These are phyloP conservation scores for Achaetomium macrosporum DNA, from an alignment of 2,329 filamentous ascomycete species.

Conservation along the genomic window DNA sequence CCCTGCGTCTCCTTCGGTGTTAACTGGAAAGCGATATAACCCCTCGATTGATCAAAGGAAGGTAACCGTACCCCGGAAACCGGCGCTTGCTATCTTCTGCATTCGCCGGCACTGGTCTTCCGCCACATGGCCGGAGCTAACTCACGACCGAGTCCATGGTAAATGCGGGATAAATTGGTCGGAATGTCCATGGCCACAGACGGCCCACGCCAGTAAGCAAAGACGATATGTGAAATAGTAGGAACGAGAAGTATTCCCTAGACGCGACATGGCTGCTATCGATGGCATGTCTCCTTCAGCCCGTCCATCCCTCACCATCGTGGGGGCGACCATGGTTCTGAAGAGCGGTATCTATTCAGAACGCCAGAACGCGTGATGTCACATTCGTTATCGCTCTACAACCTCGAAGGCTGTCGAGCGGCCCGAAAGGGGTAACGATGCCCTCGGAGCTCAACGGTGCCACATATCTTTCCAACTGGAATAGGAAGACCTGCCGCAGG, in stretches of 20 bases:
- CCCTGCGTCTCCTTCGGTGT: no score
- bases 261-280: neutral
- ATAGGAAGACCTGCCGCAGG: neutral
- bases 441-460: neutral
- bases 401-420: neutral
- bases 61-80: neutral
- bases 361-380: neutral
- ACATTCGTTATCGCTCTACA: neutral
- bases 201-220: no score
- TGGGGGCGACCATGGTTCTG: neutral
- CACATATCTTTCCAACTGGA: slow-evolving; percentile 6
- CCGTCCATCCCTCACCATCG: neutral
- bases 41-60: neutral
- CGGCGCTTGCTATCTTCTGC: no score
- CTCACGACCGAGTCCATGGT: no score
- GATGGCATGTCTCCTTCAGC: neutral
- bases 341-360: neutral
- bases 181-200: no score
- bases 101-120: no score
- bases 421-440: slow-evolving; percentile 5
- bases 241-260: neutral
- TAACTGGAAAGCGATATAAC: neutral
- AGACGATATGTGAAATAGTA: neutral
- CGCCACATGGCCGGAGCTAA: no score
- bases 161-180: no score